A percentile compares a stretch with the other conserved stretches of the same genome.
phyloP scores from a whole-genome alignment of 306 rosid genomes.

The Vicia villosa region DNA sequence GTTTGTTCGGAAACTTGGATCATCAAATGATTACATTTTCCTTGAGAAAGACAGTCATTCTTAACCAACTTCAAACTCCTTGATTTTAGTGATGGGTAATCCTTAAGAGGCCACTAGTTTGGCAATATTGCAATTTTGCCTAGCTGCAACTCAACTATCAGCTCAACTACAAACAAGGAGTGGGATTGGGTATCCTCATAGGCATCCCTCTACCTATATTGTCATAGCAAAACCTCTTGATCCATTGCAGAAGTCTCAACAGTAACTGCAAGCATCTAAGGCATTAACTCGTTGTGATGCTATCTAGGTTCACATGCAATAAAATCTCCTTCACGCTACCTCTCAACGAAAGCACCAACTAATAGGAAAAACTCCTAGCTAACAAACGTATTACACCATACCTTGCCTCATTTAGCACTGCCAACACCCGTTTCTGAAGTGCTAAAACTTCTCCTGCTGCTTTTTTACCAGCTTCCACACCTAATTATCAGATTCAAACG shows the following conservation, averaged over 20 bases:
- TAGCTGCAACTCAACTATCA: neutral
- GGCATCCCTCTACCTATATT: neutral
- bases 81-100: neutral
- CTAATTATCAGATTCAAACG: constrained; percentile 45
- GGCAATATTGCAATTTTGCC: too few species aligned
- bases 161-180: neutral
- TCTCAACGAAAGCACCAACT: neutral
- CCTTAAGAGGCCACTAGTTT: neutral
- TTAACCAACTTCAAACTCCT: neutral
- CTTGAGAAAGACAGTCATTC: neutral
- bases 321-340: neutral
- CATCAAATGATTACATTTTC: neutral
- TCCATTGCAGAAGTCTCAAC: neutral
- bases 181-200: neutral
- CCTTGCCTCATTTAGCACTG: constrained; percentile 87
- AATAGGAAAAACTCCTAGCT: neutral
- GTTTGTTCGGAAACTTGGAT: neutral
- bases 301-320: neutral
- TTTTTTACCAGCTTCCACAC: constrained; percentile 87
- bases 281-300: neutral
- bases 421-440: constrained; percentile 85
- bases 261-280: neutral
- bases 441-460: constrained; percentile 94
- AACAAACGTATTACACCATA: constrained; percentile 32
- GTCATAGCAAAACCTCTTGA: neutral